Evolutionary conservation across 345 rosid genomes (phyloP).

Genomic region (Zanthoxylum bungeanum): DNA sequence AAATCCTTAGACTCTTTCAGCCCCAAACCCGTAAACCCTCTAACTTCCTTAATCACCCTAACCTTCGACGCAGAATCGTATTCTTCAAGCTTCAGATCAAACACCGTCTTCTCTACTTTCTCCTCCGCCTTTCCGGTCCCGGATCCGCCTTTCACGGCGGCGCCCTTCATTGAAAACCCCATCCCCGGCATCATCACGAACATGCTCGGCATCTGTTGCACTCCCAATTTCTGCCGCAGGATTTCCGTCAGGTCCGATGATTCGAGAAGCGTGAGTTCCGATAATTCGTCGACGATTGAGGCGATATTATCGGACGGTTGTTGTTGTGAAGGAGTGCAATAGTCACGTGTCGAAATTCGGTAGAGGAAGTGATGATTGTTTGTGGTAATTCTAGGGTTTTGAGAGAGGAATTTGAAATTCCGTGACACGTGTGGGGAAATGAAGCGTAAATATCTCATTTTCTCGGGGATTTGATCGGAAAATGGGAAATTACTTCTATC

Average conservation of each 20-base stretch:
- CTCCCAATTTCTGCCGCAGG: slow-evolving; percentile 55
- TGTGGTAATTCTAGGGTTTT: neutral
- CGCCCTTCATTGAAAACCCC: slow-evolving; percentile 43
- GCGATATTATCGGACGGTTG: slow-evolving; percentile 45
- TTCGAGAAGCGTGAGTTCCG: slow-evolving; percentile 74
- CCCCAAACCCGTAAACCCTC: slow-evolving; percentile 74
- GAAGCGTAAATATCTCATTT: slow-evolving; percentile 45
- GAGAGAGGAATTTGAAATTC: slow-evolving; percentile 18
- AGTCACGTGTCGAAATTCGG: slow-evolving; percentile 18
- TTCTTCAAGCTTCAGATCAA: slow-evolving; percentile 84
- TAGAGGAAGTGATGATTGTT: slow-evolving; percentile 14
- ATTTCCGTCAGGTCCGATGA: slow-evolving; percentile 65
- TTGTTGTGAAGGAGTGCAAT: slow-evolving; percentile 13
- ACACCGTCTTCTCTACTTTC: slow-evolving; percentile 62
- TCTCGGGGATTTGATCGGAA: neutral
- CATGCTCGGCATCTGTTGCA: slow-evolving; percentile 78
- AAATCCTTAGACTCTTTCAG: slow-evolving; percentile 95
- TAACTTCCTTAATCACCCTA: slow-evolving; percentile 92
- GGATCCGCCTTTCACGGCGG: slow-evolving; percentile 38
- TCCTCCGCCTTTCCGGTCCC: slow-evolving; percentile 46
- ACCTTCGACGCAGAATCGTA: slow-evolving; percentile 72
- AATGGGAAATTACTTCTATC: neutral
- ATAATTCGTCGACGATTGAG: slow-evolving; percentile 58
- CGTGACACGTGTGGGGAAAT: slow-evolving; percentile 40
- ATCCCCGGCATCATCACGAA: slow-evolving; percentile 92